Conservation (phyloP, 768 basidiomycete genomes). For the Naganishia vishniacii region DNA sequence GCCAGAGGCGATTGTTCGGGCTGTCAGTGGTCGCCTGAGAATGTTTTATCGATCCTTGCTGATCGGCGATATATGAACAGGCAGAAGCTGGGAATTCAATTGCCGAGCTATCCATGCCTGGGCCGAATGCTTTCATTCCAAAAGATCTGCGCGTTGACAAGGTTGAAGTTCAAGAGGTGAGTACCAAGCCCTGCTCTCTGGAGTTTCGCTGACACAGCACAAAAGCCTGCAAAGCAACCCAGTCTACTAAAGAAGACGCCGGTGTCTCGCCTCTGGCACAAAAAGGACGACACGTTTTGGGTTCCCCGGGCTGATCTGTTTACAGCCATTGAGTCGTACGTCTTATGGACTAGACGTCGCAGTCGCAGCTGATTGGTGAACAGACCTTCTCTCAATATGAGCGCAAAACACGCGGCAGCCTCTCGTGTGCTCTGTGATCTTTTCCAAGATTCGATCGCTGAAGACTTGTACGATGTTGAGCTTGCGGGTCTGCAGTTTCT, state of each 20-base stretch:
- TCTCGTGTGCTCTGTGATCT: constrained; percentile 80
- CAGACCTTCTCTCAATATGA: constrained; percentile 49
- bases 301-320: constrained; percentile 77
- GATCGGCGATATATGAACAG: constrained; percentile 45
- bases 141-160: constrained; percentile 76
- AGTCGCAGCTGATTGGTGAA: neutral
- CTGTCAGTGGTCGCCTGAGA: neutral
- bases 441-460: constrained; percentile 79
- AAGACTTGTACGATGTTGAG: constrained; percentile 86
- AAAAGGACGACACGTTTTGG: constrained; percentile 96
- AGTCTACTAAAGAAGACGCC: constrained; percentile 67
- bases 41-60: neutral
- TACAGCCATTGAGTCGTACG: constrained; percentile 52
- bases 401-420: constrained; percentile 66
- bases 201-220: neutral
- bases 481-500: constrained; percentile 79
- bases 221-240: constrained; percentile 53
- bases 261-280: constrained; percentile 79
- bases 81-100: constrained; percentile 60
- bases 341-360: neutral
- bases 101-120: constrained; percentile 67
- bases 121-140: constrained; percentile 86
- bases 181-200: constrained; percentile 44
- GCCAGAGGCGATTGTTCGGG: constrained; percentile 57
- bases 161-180: constrained; percentile 52